A percentile compares a stretch with the other conserved stretches of the same genome.
Conservation (phyloP, 495 filamentous ascomycete species). For the Penicillium bovifimosum region DNA sequence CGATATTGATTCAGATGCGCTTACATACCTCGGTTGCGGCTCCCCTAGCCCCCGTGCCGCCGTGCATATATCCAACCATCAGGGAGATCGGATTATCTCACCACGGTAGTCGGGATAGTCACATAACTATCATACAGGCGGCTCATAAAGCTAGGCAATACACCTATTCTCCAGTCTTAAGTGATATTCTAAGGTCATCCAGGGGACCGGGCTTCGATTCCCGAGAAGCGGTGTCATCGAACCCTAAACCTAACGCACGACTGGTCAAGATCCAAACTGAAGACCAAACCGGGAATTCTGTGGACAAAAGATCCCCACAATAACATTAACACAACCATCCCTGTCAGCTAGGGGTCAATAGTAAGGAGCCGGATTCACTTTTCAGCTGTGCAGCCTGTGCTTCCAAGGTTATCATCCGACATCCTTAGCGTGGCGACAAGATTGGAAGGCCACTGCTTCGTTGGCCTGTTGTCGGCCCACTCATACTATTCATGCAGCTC, state of each 20-base stretch:
- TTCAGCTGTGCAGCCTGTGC: background rate
- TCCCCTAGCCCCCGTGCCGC: too few relatives aligned
- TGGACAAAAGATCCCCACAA: background rate
- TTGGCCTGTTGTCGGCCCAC: constrained; percentile 7
- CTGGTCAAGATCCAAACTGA: constrained; percentile 1
- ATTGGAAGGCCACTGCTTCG: constrained; percentile 5
- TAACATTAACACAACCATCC: background rate
- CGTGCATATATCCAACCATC: background rate
- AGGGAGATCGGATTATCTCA: background rate
- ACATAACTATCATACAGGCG: background rate
- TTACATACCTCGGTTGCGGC: background rate
- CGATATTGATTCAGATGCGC: too few relatives aligned
- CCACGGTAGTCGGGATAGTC: background rate
- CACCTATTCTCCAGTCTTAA: too few relatives aligned
- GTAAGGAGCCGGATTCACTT: background rate
- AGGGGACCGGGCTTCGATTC: too few relatives aligned
- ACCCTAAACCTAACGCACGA: background rate
- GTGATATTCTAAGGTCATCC: too few relatives aligned
- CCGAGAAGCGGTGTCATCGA: background rate
- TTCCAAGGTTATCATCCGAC: background rate
- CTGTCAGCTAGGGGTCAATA: background rate
- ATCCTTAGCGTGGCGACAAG: background rate
- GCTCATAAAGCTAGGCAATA: background rate
- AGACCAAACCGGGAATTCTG: background rate
- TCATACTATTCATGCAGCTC: background rate